These are phyloP conservation scores for Ceratocystis ficicola DNA, from an alignment of 2,329 filamentous ascomycete genomes.

Conservation along the genomic window DNA sequence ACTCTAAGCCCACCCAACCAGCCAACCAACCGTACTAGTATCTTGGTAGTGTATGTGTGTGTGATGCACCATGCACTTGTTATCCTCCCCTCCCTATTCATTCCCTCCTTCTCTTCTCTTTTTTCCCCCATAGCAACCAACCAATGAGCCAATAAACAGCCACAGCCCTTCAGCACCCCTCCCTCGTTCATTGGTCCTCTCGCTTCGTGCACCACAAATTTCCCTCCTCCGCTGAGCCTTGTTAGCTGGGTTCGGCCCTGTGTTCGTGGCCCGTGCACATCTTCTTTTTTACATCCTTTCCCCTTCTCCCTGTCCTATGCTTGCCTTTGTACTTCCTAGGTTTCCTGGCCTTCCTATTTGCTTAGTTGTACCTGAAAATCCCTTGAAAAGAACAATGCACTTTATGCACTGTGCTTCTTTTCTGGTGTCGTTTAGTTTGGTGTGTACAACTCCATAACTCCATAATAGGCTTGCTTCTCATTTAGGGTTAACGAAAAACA, in stretches of 20 bases:
- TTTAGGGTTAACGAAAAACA: background rate
- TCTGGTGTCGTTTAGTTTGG: background rate
- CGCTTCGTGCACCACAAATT: slow-evolving; percentile 6
- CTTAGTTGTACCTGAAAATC: slow-evolving; percentile 4
- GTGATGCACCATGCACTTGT: background rate
- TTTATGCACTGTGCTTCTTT: background rate
- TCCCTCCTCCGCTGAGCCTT: background rate
- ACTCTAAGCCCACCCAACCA: background rate
- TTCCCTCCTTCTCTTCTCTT: background rate
- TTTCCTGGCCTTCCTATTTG: background rate
- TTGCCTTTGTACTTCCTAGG: background rate
- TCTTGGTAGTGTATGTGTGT: too few species aligned
- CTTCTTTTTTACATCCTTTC: background rate
- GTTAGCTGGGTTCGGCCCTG: background rate
- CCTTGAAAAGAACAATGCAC: background rate
- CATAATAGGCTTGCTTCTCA: too few species aligned
- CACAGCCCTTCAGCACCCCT: background rate
- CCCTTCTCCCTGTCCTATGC: background rate
- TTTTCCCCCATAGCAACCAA: slow-evolving; percentile 7
- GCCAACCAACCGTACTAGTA: background rate
- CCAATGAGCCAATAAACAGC: background rate
- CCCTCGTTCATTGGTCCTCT: background rate
- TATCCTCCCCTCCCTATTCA: background rate
- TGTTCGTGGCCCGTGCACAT: background rate
- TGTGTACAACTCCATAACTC: too few species aligned